These are phyloP conservation scores for Zymoseptoria brevis DNA, from an alignment of 2,329 filamentous ascomycete genomes.

Conservation along the genomic window DNA sequence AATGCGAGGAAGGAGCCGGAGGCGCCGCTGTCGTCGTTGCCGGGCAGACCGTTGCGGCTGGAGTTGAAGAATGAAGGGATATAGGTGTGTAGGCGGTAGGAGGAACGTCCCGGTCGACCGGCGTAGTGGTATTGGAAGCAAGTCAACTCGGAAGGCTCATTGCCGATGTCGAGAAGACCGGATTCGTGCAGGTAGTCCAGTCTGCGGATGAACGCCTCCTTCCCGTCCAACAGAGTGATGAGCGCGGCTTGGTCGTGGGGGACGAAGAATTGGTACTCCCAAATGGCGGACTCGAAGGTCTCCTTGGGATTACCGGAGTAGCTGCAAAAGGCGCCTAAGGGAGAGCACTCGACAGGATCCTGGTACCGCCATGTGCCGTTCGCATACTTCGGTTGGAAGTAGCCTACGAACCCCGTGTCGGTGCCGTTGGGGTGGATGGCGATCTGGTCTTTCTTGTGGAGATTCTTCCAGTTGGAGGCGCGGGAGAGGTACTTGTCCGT, in stretches of 20 bases:
- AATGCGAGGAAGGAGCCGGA: constrained; percentile 18
- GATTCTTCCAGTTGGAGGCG: constrained; percentile 62
- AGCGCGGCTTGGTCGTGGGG: constrained; percentile 35
- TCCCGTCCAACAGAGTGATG: constrained; percentile 33
- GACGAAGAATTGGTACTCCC: constrained; percentile 60
- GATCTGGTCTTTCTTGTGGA: constrained; percentile 55
- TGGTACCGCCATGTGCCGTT: constrained; percentile 63
- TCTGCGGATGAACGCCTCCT: constrained; percentile 31
- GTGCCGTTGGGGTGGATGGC: constrained; percentile 45
- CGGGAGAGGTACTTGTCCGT: constrained; percentile 53
- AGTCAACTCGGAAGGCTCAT: constrained; percentile 38
- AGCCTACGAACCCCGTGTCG: constrained; percentile 58
- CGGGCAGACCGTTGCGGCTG: constrained; percentile 12
- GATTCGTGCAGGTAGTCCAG: constrained; percentile 36
- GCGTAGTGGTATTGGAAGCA: constrained; percentile 39
- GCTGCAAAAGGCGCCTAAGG: constrained; percentile 44
- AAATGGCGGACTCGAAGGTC: constrained; percentile 63
- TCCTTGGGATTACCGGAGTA: constrained; percentile 48
- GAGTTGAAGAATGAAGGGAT: constrained; percentile 17
- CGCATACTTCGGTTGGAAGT: constrained; percentile 59
- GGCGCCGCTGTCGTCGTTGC: constrained; percentile 20
- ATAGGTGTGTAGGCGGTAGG: constrained; percentile 14
- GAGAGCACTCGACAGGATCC: constrained; percentile 46
- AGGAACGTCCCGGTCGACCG: constrained; percentile 28
- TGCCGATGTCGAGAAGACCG: constrained; percentile 36